A percentile compares a stretch with the other conserved stretches of the same genome.
Conservation (phyloP, 768 basidiomycete genomes). For the Boletus edulis region DNA sequence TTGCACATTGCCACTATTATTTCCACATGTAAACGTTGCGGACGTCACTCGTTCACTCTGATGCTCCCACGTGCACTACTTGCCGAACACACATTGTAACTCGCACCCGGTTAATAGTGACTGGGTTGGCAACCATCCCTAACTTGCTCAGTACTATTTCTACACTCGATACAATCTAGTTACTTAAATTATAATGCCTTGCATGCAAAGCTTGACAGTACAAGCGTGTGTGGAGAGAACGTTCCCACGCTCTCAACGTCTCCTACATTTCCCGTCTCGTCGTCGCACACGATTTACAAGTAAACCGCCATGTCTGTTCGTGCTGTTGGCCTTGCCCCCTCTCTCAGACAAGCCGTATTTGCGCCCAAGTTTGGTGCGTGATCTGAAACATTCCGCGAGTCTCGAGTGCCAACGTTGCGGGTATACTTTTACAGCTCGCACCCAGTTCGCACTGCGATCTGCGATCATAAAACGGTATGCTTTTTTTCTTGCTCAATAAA, state of each 20-base stretch:
- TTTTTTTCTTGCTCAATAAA: background rate
- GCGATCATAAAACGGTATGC: constrained; percentile 41
- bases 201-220: background rate
- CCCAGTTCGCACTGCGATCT: constrained; percentile 34
- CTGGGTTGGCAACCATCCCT: constrained; percentile 2
- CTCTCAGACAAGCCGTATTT: constrained; percentile 52
- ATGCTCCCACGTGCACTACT: constrained; percentile 6
- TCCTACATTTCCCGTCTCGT: background rate
- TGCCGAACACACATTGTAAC: background rate
- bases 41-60: constrained; percentile 9
- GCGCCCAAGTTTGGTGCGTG: constrained; percentile 29
- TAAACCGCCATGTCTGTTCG: constrained; percentile 41
- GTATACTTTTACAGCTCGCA: constrained; percentile 34
- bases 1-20: constrained; percentile 12
- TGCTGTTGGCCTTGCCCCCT: constrained; percentile 56
- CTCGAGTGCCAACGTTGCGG: background rate
- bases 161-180: background rate
- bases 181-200: background rate
- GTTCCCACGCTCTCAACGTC: constrained; percentile 20
- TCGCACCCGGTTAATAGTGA: background rate
- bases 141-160: constrained; percentile 16
- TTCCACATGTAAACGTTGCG: constrained; percentile 13
- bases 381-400: background rate
- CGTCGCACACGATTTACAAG: background rate
- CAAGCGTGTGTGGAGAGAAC: constrained; percentile 2